These are phyloP conservation scores for Lentinula novae-zelandiae DNA, from an alignment of 1,284 basidiomycete species.

Conservation along the genomic window DNA sequence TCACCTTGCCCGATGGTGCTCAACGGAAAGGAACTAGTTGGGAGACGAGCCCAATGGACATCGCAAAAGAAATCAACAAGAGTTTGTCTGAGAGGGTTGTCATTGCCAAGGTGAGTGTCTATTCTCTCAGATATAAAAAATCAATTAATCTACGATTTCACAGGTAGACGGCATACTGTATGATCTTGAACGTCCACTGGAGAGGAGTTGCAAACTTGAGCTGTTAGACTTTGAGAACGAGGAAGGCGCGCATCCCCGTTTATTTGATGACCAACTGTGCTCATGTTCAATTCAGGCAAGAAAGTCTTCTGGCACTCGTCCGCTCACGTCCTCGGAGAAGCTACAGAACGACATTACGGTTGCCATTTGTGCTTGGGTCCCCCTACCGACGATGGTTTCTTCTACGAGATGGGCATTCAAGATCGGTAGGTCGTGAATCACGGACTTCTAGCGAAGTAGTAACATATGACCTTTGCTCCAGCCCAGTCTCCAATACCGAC, in stretches of 20 bases:
- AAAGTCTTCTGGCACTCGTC: conserved; percentile 99
- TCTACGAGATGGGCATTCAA: conserved; percentile 94
- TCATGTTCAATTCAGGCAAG: conserved; percentile 53
- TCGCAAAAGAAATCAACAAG: conserved; percentile 87
- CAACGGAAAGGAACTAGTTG: conserved; percentile 83
- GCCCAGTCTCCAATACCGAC: conserved; percentile 77
- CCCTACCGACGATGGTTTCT: conserved; percentile 98
- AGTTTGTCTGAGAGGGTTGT: conserved; percentile 88
- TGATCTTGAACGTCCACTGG: conserved; percentile 94
- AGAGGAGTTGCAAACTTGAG: conserved; percentile 78
- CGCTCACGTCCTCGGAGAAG: conserved; percentile 98
- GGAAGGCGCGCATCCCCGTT: conserved; percentile 57
- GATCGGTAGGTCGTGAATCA: conserved; percentile 46
- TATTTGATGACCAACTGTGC: neutral
- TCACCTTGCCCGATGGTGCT: conserved; percentile 89
- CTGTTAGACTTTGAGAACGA: conserved; percentile 94
- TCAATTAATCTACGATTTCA: neutral
- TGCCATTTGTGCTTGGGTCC: conserved; percentile 98
- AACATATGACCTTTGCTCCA: conserved; percentile 22
- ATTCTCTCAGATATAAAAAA: neutral
- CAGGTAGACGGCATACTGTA: conserved; percentile 88
- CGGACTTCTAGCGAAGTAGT: neutral
- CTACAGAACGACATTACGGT: conserved; percentile 94
- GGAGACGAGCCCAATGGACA: conserved; percentile 95
- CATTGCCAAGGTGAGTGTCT: conserved; percentile 82